Evolutionary conservation across 2,329 filamentous ascomycete species (phyloP), one percentile per base, ranked within the genome.

Genomic region (Clarireedia homoeocarpa): DNA sequence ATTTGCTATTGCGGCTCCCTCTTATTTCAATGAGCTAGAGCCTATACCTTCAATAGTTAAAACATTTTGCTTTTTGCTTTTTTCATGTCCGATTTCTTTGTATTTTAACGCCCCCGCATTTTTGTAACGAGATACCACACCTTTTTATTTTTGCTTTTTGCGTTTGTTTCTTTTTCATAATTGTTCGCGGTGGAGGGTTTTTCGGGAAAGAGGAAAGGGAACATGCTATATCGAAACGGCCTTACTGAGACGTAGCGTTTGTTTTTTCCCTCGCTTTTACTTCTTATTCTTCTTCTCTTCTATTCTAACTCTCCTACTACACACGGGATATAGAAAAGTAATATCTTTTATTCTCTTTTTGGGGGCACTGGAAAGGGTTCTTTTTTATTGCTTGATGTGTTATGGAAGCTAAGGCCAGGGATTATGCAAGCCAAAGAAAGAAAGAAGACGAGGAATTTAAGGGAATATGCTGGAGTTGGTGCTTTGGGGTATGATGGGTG

Each of bases 71-170:
- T 46, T 45, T 56, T 6, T 17, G 10, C 14, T 30, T 40, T 14
- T 9, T 38, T 15, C 26, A 30, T 45, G 57, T 48, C 34, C 53
- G 39, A 48, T 48, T 46, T 54, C 39, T 46, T 58, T 55, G 56
- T 47, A 51, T 42, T 49, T 58, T 59, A 52, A 61, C 52, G 57
- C 57, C 53, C 58, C 53, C 50, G 59, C 53, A 46, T 54, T 61
- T 62, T 52, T 54, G 59, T 62, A 46, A 53, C 55, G 58, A 60
- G 62, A 63, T 63, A 63, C 62, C 62, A 63, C 52, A 59, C 47
- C 34, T 20, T 55, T 54, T 39, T 45, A 44, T 51, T 55, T 44
- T 51, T 45, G 34, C 27, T 24, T 36, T 55, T 49, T 49, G 6
- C 24, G 23, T 51, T 48, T 26, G 17, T 17, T 47, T 53, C 15